phyloP scores from a whole-genome alignment of 148 eudicot species.

The Chenopodium formosanum region DNA sequence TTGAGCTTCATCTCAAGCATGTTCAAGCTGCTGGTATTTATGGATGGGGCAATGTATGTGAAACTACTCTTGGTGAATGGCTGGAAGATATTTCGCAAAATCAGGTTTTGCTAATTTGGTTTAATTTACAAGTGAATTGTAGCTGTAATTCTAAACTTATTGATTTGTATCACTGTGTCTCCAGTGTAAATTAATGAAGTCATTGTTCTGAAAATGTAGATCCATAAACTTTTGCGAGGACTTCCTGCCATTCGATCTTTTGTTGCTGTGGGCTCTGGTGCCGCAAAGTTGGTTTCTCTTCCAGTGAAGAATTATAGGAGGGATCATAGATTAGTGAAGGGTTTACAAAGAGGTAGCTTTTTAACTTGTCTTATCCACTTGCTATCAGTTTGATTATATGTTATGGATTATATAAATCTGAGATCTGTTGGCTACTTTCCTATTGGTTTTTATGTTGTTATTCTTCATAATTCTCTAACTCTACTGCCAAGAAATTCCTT shows the following conservation, averaged over 20 bases:
- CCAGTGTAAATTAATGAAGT: conserved; percentile 2
- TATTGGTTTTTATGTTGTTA: neutral
- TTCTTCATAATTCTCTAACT: neutral
- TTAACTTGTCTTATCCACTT: conserved; percentile 2
- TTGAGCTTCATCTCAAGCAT: conserved; percentile 84
- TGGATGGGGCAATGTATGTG: conserved; percentile 83
- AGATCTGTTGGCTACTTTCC: conserved; percentile 1
- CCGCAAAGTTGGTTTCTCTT: conserved; percentile 79
- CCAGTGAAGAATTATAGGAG: conserved; percentile 79
- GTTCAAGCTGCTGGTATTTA: conserved; percentile 86
- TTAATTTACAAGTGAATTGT: conserved; percentile 11
- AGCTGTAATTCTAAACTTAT: neutral
- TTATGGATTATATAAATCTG: conserved; percentile 8
- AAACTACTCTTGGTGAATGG: conserved; percentile 83
- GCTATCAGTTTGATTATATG: conserved; percentile 10
- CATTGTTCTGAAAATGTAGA: conserved; percentile 35
- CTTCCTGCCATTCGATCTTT: conserved; percentile 81
- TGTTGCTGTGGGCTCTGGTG: conserved; percentile 92
- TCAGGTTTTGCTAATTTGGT: conserved; percentile 53
- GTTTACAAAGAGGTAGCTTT: conserved; percentile 87
- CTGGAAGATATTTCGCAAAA: conserved; percentile 92
- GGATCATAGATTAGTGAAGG: conserved; percentile 82
- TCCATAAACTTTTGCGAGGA: conserved; percentile 77
- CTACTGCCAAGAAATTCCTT: neutral
- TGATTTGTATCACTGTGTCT: neutral